phyloP scores from a whole-genome alignment of 495 filamentous ascomycete species.

The Penicilliopsis zonata region DNA sequence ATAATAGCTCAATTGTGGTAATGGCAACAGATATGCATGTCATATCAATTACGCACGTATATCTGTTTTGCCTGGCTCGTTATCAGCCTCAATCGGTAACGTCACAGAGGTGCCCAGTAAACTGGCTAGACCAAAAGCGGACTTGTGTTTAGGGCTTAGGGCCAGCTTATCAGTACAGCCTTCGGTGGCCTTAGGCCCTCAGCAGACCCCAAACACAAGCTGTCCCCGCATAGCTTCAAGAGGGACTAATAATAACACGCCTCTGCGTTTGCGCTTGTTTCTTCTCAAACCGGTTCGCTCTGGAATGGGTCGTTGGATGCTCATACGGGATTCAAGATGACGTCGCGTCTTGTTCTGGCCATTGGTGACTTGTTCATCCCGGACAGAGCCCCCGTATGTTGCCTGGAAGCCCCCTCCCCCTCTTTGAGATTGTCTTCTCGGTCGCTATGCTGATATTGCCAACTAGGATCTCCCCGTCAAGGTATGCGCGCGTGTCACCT shows the following conservation, averaged over 20 bases:
- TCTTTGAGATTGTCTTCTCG: neutral
- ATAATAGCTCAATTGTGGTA: neutral
- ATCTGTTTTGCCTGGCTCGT: conserved; percentile 1
- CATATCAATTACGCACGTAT: neutral
- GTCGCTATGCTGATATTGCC: neutral
- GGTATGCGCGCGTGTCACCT: conserved; percentile 35
- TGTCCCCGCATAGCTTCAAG: conserved; percentile 28
- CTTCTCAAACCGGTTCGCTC: conserved; percentile 2
- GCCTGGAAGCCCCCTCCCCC: neutral
- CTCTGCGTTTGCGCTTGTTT: conserved; percentile 1
- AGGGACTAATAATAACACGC: conserved; percentile 6
- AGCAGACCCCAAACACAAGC: conserved; percentile 4
- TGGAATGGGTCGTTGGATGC: conserved; percentile 20
- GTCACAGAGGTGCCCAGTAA: no score
- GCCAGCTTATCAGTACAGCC: conserved; percentile 3
- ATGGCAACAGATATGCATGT: no score
- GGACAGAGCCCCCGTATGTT: conserved; percentile 71
- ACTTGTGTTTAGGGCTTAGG: conserved; percentile 17
- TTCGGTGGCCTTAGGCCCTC: neutral
- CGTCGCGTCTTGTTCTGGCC: conserved; percentile 74
- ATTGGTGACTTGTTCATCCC: conserved; percentile 98
- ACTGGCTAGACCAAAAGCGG: neutral
- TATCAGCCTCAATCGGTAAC: conserved; percentile 4
- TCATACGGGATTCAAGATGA: conserved; percentile 38
- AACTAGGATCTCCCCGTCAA: conserved; percentile 82